Percentiles rank a stretch among this genome's conserved stretches.
Evolutionary conservation across 1,284 basidiomycete genomes (phyloP).

Genomic region (Phenoliferia sp.): DNA sequence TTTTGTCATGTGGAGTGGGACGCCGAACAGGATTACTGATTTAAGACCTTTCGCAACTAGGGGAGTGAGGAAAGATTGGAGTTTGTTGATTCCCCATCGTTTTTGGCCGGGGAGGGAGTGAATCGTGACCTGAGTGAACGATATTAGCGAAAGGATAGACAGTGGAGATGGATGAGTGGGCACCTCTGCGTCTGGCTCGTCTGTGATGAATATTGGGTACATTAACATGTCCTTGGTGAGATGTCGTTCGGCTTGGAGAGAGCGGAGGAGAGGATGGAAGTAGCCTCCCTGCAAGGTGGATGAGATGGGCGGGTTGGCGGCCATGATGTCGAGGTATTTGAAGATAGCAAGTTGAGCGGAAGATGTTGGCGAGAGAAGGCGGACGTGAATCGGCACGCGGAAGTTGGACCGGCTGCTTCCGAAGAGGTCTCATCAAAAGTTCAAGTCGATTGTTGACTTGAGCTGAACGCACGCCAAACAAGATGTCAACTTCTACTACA

Average conservation of each 20-base stretch:
- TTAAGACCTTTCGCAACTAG: slow-evolving; percentile 82
- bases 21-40: slow-evolving; percentile 95
- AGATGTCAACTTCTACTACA: no score
- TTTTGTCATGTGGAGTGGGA: slow-evolving; percentile 67
- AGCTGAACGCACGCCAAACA: no score
- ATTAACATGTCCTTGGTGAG: slow-evolving; percentile 66
- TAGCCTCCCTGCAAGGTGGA: slow-evolving; percentile 90
- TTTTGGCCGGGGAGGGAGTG: slow-evolving; percentile 75
- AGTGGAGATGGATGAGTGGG: background rate
- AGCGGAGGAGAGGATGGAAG: slow-evolving; percentile 77
- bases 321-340: background rate
- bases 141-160: background rate
- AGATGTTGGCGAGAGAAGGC: background rate
- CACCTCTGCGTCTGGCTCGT: slow-evolving; percentile 71
- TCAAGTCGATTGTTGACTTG: no score
- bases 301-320: slow-evolving; percentile 17
- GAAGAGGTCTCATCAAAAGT: no score
- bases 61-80: slow-evolving; percentile 82
- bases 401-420: no score
- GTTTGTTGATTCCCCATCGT: slow-evolving; percentile 87
- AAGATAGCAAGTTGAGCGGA: background rate
- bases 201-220: slow-evolving; percentile 96
- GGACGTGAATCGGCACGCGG: no score
- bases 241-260: slow-evolving; percentile 59
- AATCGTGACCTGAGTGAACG: slow-evolving; percentile 54